Evolutionary conservation across 441 rosid species (phyloP).

Genomic region (Breynia disticha): DNA sequence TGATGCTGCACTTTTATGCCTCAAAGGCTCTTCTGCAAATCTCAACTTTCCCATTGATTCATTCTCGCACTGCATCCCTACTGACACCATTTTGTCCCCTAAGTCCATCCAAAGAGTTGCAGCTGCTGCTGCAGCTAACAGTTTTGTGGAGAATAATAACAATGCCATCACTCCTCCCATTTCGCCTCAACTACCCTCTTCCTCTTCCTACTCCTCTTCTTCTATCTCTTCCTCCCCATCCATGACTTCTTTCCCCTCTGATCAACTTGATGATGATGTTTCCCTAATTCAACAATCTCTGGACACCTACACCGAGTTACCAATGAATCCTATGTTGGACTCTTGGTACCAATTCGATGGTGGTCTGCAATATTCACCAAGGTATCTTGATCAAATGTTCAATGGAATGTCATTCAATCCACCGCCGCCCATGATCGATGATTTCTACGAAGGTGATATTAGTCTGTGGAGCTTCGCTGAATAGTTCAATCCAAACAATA

Average conservation of each 20-base stretch:
- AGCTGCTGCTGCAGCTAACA: conserved; percentile 27
- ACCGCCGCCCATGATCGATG: conserved; percentile 26
- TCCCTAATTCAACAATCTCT: conserved; percentile 30
- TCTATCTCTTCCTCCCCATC: conserved; percentile 20
- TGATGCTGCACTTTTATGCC: conserved; percentile 87
- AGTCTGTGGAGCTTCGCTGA: conserved; percentile 70
- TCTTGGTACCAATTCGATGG: conserved; percentile 37
- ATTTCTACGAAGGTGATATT: conserved; percentile 50
- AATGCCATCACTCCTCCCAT: conserved; percentile 17
- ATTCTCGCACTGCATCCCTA: conserved; percentile 22
- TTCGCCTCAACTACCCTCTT: conserved; percentile 13
- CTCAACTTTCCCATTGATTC: conserved; percentile 66
- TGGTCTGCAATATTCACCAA: conserved; percentile 24
- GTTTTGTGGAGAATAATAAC: background rate
- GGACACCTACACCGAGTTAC: conserved; percentile 17
- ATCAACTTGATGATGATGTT: conserved; percentile 48
- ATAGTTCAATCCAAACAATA: background rate
- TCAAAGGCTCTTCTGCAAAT: conserved; percentile 75
- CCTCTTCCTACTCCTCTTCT: conserved; percentile 35
- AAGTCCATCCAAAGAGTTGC: conserved; percentile 83
- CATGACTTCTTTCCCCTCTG: conserved; percentile 29
- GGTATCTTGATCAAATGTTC: conserved; percentile 40
- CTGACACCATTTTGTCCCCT: conserved; percentile 46
- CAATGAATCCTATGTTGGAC: conserved; percentile 19
- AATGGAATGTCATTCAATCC: conserved; percentile 26